Evolutionary conservation across 495 filamentous ascomycete genomes (phyloP), one percentile per base, ranked within the genome.

Genomic region (Pseudotulostoma volvatum): DNA sequence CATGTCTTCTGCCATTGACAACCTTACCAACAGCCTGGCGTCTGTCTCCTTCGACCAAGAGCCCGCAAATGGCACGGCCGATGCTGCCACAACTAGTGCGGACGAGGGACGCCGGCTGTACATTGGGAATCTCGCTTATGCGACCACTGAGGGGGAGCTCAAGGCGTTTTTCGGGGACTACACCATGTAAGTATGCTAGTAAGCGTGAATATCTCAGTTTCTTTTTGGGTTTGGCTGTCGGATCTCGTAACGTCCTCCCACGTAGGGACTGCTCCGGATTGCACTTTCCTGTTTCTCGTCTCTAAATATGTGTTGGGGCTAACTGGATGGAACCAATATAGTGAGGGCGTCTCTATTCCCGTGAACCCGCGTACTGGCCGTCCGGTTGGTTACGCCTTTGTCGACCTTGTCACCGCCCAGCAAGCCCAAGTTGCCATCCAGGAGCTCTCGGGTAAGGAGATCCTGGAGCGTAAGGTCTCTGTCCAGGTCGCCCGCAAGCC

Each of bases 81-180:
- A 90, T 59, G 87, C 88, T 56, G 87, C 88, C 46, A 76, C 86
- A 54, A 85, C 86, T 65, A 93, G 84, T 67, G 90, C 90, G 56
- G 86, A 90, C 60, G 90, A 97, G 68, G 92, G 90, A 58, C 84
- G 90, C 71, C 84, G 90, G 67, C 76, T 97, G 46, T 97, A 97
- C 68, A 96, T 96, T 70, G 90, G 90, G 63, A 97, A 97, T 70
- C 84, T 97, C 74, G 90, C 90, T 41, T 96, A 97, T 61, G 86
- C 90, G 76, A 96, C 90, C 72, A 92, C 86, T 56, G 90, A 96
- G 82, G 90, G 83, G 76, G 84, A 94, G 74, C 82, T 99, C 71
- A 93, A 87, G 69, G 84, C 86, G 41, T 99, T 99, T 74, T 99
- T 99, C 77, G 81, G 82, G 67, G 78, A 73, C 63, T 95, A 87